phyloP scores from a whole-genome alignment of 148 eudicot genomes.

The Chenopodium berlandieri region DNA sequence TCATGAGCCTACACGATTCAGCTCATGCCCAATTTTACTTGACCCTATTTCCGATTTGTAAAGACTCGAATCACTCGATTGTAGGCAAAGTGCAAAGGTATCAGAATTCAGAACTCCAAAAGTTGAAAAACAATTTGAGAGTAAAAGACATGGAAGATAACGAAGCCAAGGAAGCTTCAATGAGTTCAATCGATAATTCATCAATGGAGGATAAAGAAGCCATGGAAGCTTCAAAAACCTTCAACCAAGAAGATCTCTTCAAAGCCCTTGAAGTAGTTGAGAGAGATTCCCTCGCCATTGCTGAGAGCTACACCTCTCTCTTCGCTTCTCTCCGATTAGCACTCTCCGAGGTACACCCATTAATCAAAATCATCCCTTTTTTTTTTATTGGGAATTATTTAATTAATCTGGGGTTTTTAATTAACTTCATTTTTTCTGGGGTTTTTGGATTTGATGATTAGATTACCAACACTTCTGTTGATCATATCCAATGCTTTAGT shows the following conservation, averaged over 20 bases:
- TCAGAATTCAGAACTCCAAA: no score
- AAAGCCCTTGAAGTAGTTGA: slow-evolving; percentile 72
- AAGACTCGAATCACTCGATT: no score
- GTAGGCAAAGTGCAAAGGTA: no score
- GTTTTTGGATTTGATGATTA: slow-evolving; percentile 33
- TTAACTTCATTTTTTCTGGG: neutral
- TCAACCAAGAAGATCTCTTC: slow-evolving; percentile 46
- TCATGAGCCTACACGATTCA: no score
- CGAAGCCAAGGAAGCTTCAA: no score
- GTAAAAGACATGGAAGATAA: no score
- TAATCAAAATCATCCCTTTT: neutral
- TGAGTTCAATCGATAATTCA: slow-evolving; percentile 2
- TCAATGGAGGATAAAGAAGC: slow-evolving; percentile 26
- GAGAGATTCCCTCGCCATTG: slow-evolving; percentile 80
- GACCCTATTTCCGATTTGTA: no score
- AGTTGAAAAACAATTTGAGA: no score
- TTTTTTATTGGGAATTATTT: neutral
- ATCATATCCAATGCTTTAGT: slow-evolving; percentile 73
- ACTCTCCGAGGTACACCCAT: slow-evolving; percentile 58
- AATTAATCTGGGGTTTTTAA: neutral
- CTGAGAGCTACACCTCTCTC: slow-evolving; percentile 79
- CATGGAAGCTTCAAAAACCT: slow-evolving; percentile 13
- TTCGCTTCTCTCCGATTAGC: slow-evolving; percentile 82
- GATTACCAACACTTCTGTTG: slow-evolving; percentile 62
- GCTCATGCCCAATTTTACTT: no score